These are phyloP conservation scores for Centella asiatica DNA, from an alignment of 129 eudicot genomes.

Conservation along the genomic window DNA sequence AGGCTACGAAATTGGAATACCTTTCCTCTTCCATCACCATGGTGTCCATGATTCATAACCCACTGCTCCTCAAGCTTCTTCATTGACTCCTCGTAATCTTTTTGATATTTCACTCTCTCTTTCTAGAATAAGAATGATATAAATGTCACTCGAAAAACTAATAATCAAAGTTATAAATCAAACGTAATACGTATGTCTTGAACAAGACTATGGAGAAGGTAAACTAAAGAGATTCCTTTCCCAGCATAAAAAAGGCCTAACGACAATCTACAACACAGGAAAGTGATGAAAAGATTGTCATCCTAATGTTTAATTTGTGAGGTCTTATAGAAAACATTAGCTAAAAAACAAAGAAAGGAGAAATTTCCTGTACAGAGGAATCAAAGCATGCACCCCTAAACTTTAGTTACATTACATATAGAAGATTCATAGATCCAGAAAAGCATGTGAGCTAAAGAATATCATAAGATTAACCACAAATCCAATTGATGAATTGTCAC, in stretches of 20 bases:
- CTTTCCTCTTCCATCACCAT: slow-evolving; percentile 31
- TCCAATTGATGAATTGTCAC: background rate
- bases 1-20: slow-evolving; percentile 10
- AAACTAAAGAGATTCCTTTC: too few species aligned
- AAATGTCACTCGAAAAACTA: background rate
- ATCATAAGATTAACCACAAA: background rate
- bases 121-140: slow-evolving; percentile 29
- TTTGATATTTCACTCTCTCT: slow-evolving; percentile 55
- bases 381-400: background rate
- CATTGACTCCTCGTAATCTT: slow-evolving; percentile 52
- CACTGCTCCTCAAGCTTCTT: slow-evolving; percentile 66
- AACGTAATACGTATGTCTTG: too few species aligned
- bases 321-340: background rate
- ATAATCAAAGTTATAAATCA: too few species aligned
- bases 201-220: background rate
- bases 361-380: background rate
- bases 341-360: background rate
- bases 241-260: background rate
- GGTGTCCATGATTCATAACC: slow-evolving; percentile 36
- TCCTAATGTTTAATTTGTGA: background rate
- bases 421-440: background rate
- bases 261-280: background rate
- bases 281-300: background rate
- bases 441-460: background rate
- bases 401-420: background rate